Conservation (phyloP, 805 yeast species). For the Nakazawaea sp. region DNA sequence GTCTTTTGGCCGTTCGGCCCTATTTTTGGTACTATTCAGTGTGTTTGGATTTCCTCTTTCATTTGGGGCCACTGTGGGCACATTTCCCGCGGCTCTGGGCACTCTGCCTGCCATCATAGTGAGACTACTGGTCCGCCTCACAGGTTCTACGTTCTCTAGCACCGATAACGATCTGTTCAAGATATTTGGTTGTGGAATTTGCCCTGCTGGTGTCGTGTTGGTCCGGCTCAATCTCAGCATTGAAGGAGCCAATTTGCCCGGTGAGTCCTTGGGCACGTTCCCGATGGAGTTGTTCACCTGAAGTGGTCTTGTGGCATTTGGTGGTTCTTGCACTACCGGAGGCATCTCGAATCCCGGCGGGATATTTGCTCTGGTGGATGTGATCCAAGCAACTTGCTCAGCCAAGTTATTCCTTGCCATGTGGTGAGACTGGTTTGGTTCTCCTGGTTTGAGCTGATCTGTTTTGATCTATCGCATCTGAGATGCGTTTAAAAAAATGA, state of each 20-base stretch:
- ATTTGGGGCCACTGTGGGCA: background rate
- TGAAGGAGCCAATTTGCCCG: no score
- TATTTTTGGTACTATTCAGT: no score
- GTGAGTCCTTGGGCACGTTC: no score
- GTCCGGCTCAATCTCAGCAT: background rate
- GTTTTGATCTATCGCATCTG: no score
- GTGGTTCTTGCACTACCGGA: no score
- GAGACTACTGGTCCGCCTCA: slow-evolving; percentile 5
- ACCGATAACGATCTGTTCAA: slow-evolving; percentile 4
- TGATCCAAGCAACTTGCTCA: slow-evolving; percentile 7
- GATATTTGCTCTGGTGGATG: slow-evolving; percentile 5
- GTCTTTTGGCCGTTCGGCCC: no score
- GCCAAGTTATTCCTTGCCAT: slow-evolving; percentile 8
- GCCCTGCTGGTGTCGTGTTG: no score
- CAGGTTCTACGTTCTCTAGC: slow-evolving; percentile 7
- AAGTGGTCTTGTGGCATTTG: background rate
- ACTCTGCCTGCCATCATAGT: slow-evolving; percentile 2
- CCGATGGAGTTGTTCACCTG: background rate
- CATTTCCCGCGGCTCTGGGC: background rate
- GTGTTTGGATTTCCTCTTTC: no score
- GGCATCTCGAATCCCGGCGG: slow-evolving; percentile 7
- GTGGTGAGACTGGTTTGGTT: no score
- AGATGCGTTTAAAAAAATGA: no score
- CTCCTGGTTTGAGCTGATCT: no score
- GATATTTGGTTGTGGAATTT: no score